These are phyloP conservation scores for Nemania bipapillata DNA, from an alignment of 2,329 filamentous ascomycete genomes.

Conservation along the genomic window DNA sequence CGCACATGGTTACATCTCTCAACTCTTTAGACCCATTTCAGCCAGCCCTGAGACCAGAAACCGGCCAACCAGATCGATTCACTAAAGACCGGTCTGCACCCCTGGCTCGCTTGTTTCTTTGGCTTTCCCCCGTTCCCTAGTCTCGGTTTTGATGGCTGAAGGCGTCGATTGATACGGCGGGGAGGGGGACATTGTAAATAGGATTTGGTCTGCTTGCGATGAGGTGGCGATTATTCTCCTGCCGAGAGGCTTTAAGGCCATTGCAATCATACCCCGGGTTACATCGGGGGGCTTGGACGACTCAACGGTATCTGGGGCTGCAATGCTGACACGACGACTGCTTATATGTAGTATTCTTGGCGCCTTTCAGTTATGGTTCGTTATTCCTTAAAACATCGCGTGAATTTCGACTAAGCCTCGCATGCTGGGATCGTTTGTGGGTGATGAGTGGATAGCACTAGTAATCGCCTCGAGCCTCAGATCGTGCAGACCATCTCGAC, in stretches of 20 bases:
- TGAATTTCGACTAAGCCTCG: background rate
- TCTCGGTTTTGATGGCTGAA: slow-evolving; percentile 1
- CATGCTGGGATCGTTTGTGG: background rate
- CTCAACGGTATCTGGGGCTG: slow-evolving; percentile 7
- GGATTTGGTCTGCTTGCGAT: slow-evolving; percentile 15
- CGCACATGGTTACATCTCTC: slow-evolving; percentile 31
- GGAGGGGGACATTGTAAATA: slow-evolving; percentile 23
- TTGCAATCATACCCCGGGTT: slow-evolving; percentile 26
- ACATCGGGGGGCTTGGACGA: slow-evolving; percentile 15
- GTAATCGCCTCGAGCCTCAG: background rate
- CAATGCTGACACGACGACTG: slow-evolving; percentile 2
- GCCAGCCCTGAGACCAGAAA: slow-evolving; percentile 10
- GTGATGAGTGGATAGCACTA: slow-evolving; percentile 8
- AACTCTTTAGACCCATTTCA: slow-evolving; percentile 23
- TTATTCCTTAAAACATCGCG: background rate
- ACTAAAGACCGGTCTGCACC: slow-evolving; percentile 20
- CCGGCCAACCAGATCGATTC: slow-evolving; percentile 11
- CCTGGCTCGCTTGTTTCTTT: slow-evolving; percentile 8
- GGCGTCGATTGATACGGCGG: slow-evolving; percentile 4
- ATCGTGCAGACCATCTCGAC: background rate
- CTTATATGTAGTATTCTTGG: slow-evolving; percentile 13
- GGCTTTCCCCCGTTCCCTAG: slow-evolving; percentile 6
- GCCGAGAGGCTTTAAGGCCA: slow-evolving; percentile 5
- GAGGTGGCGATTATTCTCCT: slow-evolving; percentile 1
- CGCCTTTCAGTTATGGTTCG: background rate